Base-by-base conservation (phyloP, 768 basidiomycete species). In the Russula griseocarnosa region DNA sequence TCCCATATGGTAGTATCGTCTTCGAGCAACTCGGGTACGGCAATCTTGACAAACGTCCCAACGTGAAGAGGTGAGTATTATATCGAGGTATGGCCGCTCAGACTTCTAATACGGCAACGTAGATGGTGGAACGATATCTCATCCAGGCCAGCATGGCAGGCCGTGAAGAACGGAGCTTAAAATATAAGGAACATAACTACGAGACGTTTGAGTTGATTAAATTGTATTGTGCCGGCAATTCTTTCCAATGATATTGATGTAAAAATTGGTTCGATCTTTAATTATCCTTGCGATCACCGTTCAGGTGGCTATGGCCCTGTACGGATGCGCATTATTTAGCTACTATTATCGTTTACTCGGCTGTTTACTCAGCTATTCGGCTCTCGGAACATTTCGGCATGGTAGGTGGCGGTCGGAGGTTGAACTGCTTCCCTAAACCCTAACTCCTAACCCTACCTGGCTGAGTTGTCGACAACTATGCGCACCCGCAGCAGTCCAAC, bases 121-220 rank as follows among this genome's bases (percentile, higher is more conserved):
- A 63, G 62, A 26, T 66, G 65, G 65, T 66, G 65, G 65, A 62
- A 53, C 0, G 61, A 63, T 3, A 46, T 66, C 20, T 22, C 61
- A 6, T 57, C 61, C 32, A 50, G 65, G 24, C 50, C 55, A 3
- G 0, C 61, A 14, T 66, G 65, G 65, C 28, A 47, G 42, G 65
- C 61, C 0, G 65, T 66, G 28, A 63, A 66, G 52, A 7, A 54
- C 8, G 55, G 34, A 5, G 50, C 54, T 50, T 63, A 50, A 57
- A 14, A 5, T 4, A 16, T 4, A 74, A 36, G 30, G 20, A 14
- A 20, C 30, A 13, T 34, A 16, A 32, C 18, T 9, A 8, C 9
- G 18, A 8, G 13, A 18, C 16, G 3, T 28, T 26, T 26, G 0
- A 18, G 50, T 51, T 14, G 16, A 13, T 26, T 26, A 0, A 18